Percentiles rank a stretch among this genome's conserved stretches.
Conservation (phyloP, 805 yeast species). For the Myxozyma melibiosi region DNA sequence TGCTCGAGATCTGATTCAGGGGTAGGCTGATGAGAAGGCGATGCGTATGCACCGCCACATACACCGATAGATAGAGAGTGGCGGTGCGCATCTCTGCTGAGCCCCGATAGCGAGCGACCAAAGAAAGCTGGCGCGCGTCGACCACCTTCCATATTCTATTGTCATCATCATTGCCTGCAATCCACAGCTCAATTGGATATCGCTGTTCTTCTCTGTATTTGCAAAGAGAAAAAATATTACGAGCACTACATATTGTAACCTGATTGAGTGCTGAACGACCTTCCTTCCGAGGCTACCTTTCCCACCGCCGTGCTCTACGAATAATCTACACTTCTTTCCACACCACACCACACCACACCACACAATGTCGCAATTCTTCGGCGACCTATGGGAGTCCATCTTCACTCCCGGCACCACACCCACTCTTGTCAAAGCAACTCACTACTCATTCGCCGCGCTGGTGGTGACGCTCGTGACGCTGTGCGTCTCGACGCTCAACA, state of each 20-base stretch:
- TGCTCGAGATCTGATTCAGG: neutral
- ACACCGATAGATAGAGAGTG: conserved; percentile 4
- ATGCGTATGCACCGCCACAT: neutral
- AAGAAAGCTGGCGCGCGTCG: neutral
- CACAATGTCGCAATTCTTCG: conserved; percentile 43
- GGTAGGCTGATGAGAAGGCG: neutral
- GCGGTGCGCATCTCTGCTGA: conserved; percentile 2
- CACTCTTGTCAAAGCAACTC: conserved; percentile 85
- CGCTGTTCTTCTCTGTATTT: no score
- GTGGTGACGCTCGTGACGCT: conserved; percentile 58
- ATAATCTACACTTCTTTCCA: neutral
- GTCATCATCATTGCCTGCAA: neutral
- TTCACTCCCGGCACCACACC: conserved; percentile 94
- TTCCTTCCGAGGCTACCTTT: neutral
- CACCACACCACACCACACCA: no score
- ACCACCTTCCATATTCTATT: conserved; percentile 5
- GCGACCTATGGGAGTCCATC: conserved; percentile 84
- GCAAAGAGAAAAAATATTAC: neutral
- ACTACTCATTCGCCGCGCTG: conserved; percentile 71
- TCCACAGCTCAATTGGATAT: neutral
- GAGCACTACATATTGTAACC: neutral
- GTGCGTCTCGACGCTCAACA: conserved; percentile 59
- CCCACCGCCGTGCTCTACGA: neutral
- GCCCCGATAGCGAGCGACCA: neutral
- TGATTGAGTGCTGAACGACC: neutral